Conservation (phyloP, 2,329 filamentous ascomycete genomes). For the Phialophora expanda region DNA sequence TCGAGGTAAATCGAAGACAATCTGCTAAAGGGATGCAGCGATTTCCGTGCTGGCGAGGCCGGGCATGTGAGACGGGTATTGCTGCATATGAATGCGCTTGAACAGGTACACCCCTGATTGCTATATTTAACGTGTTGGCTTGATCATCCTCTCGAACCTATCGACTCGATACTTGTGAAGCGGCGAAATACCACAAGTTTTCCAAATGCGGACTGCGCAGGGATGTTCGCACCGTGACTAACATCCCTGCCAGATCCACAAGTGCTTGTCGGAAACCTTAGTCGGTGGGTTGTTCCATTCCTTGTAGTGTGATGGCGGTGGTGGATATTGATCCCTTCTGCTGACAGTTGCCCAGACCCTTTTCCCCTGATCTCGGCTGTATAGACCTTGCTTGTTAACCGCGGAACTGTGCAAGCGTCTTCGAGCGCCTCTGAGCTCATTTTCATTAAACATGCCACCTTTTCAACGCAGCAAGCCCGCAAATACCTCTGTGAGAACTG, state of each 20-base stretch:
- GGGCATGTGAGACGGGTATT: neutral
- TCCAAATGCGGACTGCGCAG: neutral
- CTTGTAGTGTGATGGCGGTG: neutral
- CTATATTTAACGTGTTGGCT: neutral
- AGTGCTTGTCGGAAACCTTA: neutral
- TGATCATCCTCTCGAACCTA: neutral
- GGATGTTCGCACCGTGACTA: neutral
- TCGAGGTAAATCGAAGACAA: neutral
- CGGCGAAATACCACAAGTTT: neutral
- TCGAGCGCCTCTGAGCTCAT: neutral
- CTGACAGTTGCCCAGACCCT: neutral
- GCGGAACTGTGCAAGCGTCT: neutral
- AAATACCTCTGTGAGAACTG: no score
- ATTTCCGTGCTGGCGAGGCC: neutral
- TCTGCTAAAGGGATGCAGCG: neutral
- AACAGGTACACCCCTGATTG: neutral
- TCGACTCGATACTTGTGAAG: neutral
- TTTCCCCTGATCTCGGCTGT: conserved; percentile 3
- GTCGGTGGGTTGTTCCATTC: neutral
- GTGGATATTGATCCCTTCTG: neutral
- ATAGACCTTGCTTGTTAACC: neutral
- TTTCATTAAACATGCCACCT: no score
- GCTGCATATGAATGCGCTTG: conserved; percentile 6
- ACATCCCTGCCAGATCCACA: neutral
- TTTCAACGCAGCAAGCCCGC: no score